phyloP scores from a whole-genome alignment of 331 rosid genomes.

The Cucumis variabilis region DNA sequence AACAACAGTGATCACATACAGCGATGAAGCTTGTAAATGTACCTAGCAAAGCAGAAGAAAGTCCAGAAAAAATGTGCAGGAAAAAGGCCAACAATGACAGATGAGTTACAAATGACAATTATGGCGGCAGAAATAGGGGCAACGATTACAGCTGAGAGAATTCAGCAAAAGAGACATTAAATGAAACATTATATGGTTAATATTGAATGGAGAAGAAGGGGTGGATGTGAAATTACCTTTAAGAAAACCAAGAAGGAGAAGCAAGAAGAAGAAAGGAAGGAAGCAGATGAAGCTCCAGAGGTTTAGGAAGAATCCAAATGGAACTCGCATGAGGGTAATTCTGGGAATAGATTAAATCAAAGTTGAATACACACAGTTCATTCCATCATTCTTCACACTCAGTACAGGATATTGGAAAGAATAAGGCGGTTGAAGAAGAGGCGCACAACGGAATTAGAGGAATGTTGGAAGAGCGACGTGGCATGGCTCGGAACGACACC shows the following conservation, averaged over 20 bases:
- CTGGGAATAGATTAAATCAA: neutral
- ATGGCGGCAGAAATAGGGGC: constrained; percentile 54
- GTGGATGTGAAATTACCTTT: constrained; percentile 52
- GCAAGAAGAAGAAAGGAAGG: constrained; percentile 74
- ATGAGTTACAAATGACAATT: constrained; percentile 61
- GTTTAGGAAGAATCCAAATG: constrained; percentile 40
- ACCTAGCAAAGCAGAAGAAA: constrained; percentile 68
- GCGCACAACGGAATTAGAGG: neutral
- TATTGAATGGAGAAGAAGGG: neutral
- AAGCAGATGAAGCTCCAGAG: constrained; percentile 68
- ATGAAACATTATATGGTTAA: constrained; percentile 10
- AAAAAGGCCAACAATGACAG: constrained; percentile 73
- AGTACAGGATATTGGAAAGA: neutral
- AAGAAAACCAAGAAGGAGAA: constrained; percentile 63
- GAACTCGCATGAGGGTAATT: constrained; percentile 50
- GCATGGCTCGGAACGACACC: neutral
- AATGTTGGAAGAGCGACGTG: neutral
- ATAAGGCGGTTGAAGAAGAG: neutral
- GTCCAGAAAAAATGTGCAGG: constrained; percentile 77
- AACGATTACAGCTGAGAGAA: constrained; percentile 55
- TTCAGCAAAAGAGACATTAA: constrained; percentile 1
- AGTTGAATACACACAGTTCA: neutral
- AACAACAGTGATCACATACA: neutral
- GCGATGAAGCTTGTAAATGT: neutral
- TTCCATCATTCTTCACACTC: neutral